These are phyloP conservation scores for Beverwykella pulmonaria DNA, from an alignment of 495 filamentous ascomycete genomes.

Conservation along the genomic window DNA sequence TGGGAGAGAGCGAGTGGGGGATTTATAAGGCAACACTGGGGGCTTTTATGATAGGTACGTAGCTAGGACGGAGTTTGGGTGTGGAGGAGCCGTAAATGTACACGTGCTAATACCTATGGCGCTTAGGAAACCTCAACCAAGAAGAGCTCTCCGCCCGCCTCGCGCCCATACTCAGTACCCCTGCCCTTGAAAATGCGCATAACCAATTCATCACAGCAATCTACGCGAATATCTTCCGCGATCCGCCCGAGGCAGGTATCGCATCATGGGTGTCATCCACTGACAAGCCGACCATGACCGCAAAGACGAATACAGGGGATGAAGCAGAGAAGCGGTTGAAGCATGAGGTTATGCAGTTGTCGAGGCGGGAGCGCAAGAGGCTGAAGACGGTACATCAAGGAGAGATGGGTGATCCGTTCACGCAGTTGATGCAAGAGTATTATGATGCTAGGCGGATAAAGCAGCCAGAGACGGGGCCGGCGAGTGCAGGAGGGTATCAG, in stretches of 20 bases:
- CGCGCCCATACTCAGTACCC: constrained; percentile 60
- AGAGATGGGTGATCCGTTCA: constrained; percentile 39
- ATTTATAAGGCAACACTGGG: constrained; percentile 83
- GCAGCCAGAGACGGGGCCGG: constrained; percentile 71
- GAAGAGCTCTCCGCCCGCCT: constrained; percentile 77
- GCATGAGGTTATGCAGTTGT: constrained; percentile 91
- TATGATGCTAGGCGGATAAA: constrained; percentile 68
- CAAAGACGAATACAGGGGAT: constrained; percentile 71
- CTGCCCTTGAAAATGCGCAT: constrained; percentile 66
- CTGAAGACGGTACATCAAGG: constrained; percentile 73
- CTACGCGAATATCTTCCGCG: constrained; percentile 81
- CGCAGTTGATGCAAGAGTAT: constrained; percentile 50
- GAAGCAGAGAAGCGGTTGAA: constrained; percentile 88
- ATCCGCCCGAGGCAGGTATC: constrained; percentile 87
- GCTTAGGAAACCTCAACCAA: constrained; percentile 77
- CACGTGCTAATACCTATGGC: constrained; percentile 21
- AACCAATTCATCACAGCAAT: constrained; percentile 88
- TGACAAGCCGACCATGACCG: constrained; percentile 82
- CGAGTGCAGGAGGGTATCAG: constrained; percentile 78
- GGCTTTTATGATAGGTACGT: constrained; percentile 77
- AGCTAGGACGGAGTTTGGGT: not conserved
- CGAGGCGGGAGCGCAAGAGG: constrained; percentile 78
- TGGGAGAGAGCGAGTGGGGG: constrained; percentile 78
- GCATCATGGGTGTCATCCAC: constrained; percentile 95
- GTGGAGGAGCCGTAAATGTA: not conserved